Base-by-base conservation (phyloP, 441 rosid genomes). In the Manihot esculenta region DNA sequence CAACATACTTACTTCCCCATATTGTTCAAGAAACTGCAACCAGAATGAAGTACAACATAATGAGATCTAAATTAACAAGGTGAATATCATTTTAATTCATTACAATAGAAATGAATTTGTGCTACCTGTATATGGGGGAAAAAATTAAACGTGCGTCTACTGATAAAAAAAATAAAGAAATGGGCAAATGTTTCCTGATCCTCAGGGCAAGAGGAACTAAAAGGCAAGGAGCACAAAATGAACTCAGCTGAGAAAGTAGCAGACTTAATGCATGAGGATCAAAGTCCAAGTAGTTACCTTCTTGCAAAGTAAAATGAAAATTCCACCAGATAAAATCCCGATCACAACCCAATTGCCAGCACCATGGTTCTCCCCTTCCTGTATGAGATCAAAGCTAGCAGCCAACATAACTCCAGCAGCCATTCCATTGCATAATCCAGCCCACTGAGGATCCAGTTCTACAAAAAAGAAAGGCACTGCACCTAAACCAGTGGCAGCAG, bases 321-420 rank as follows among this genome's bases (percentile, higher is more conserved):
- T 65, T 58, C 87, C 99, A 76, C 99, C 97, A 8, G 91, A 86
- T 65, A 96, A 80, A 77, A 96, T 93, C 77, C 98, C 99, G 77
- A 81, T 76, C 72, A 91, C 90, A 69, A 96, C 99, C 93, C 93
- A 91, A 78, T 76, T 89, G 58, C 99, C 94, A 69, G 96, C 82
- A 69, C 94, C 97, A 78, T 93, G 94, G 50, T 80, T 87, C 74
- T 90, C 94, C 53, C 99, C 98, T 75, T 96, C 99, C 83, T 89
- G 95, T 44, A 96, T 77, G 72, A 96, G 97, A 79, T 96, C 99
- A 74, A 96, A 96, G 81, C 99, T 93, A 62, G 98, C 99, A 33
- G 98, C 99, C 87, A 96, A 79, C 99, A 96, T 96, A 73, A 93
- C 99, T 74, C 98, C 99, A 76, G 98, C 90, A 20, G 99, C 99